A percentile compares a stretch with the other conserved stretches of the same genome.
These are phyloP conservation scores for Hypseocharis bilobata DNA, from an alignment of 441 rosid genomes.

Conservation along the genomic window DNA sequence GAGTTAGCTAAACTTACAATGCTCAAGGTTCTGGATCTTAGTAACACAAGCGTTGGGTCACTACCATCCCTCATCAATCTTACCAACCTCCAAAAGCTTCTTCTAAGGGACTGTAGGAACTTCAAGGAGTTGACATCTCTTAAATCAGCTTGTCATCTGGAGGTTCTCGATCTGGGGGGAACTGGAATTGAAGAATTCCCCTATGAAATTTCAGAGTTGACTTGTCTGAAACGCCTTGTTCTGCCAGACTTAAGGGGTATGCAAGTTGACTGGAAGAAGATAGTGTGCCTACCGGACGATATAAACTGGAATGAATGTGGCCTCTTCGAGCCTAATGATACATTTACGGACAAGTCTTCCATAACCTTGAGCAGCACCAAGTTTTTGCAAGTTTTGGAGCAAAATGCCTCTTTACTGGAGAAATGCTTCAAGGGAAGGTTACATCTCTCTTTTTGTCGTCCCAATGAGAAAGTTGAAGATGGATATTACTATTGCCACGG, in stretches of 20 bases:
- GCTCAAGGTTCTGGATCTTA: conserved; percentile 30
- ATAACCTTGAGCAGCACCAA: too few species aligned
- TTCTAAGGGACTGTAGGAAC: conserved; percentile 27
- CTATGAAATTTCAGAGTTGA: conserved; percentile 5
- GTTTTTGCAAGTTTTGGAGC: conserved; percentile 12
- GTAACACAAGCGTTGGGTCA: conserved; percentile 12
- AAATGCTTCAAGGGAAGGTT: conserved; percentile 11
- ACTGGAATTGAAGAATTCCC: conserved; percentile 17
- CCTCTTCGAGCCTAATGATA: conserved; percentile 17
- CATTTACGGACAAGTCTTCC: neutral
- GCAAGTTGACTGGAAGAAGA: conserved; percentile 20
- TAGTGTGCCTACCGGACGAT: conserved; percentile 17
- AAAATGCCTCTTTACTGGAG: conserved; percentile 9
- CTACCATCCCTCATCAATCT: conserved; percentile 13
- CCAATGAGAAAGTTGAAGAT: too few species aligned
- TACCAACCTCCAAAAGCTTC: conserved; percentile 26
- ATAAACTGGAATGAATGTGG: conserved; percentile 19
- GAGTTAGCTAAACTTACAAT: conserved; percentile 7
- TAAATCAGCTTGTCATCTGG: conserved; percentile 25
- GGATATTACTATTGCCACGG: neutral
- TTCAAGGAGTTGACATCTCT: conserved; percentile 22
- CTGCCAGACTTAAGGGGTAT: conserved; percentile 17
- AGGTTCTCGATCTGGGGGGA: conserved; percentile 36
- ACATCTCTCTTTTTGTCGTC: too few species aligned
- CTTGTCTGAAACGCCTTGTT: conserved; percentile 20